phyloP scores from a whole-genome alignment of 805 yeast species.

The Myxozyma sirexii region DNA sequence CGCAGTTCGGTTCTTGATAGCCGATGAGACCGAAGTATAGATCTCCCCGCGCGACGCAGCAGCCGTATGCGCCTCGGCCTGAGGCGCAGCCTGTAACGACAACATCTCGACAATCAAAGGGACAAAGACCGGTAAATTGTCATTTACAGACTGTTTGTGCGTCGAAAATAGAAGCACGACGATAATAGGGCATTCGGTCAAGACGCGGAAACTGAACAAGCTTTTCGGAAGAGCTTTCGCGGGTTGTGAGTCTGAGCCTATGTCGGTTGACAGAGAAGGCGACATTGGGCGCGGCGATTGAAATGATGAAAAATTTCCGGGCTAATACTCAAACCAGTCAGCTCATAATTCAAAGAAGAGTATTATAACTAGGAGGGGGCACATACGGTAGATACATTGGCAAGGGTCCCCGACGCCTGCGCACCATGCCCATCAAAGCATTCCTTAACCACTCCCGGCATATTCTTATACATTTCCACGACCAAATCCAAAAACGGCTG shows the following conservation, averaged over 20 bases:
- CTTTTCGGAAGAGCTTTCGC: slow-evolving; percentile 64
- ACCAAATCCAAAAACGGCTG: slow-evolving; percentile 78
- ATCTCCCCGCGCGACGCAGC: slow-evolving; percentile 58
- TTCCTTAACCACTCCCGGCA: slow-evolving; percentile 72
- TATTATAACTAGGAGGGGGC: neutral
- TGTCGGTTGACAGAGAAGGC: slow-evolving; percentile 47
- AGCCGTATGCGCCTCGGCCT: slow-evolving; percentile 64
- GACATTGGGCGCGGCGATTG: slow-evolving; percentile 48
- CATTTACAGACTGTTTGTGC: slow-evolving; percentile 71
- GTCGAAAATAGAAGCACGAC: slow-evolving; percentile 91
- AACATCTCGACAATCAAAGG: slow-evolving; percentile 80
- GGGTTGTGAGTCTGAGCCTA: slow-evolving; percentile 45
- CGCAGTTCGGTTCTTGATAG: slow-evolving; percentile 71
- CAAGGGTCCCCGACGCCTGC: neutral
- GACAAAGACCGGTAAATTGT: slow-evolving; percentile 72
- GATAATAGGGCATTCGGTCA: slow-evolving; percentile 96
- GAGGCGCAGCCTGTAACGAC: slow-evolving; percentile 79
- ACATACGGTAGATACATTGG: neutral
- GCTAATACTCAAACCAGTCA: slow-evolving; percentile 1
- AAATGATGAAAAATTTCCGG: slow-evolving; percentile 35
- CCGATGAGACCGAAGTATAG: slow-evolving; percentile 72
- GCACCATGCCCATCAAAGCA: slow-evolving; percentile 53
- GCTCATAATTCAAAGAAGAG: too few relatives aligned
- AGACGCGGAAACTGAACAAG: slow-evolving; percentile 81
- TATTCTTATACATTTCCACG: slow-evolving; percentile 73